Conservation (phyloP, 805 yeast genomes). For the Candida sphagnicola region DNA sequence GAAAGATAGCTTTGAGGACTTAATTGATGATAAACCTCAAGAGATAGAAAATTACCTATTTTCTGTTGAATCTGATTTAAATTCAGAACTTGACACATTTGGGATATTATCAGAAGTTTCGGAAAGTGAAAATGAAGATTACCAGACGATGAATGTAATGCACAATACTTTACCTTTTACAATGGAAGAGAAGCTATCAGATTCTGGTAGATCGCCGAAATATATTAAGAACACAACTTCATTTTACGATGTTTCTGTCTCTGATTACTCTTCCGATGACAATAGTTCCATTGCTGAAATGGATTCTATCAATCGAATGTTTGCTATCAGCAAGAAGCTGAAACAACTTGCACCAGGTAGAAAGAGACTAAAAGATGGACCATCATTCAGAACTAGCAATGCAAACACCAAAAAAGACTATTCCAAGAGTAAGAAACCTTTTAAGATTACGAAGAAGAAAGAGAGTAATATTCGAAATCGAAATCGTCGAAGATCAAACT, state of each 20-base stretch:
- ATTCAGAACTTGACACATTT: not conserved
- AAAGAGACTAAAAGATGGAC: too few species aligned
- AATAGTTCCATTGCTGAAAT: constrained; percentile 13
- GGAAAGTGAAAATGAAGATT: not conserved
- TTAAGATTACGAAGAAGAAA: not conserved
- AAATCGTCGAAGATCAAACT: not conserved
- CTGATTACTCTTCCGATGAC: constrained; percentile 3
- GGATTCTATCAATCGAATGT: constrained; percentile 16
- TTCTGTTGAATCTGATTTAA: not conserved
- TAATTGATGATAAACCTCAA: constrained; percentile 17
- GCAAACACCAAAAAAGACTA: too few species aligned
- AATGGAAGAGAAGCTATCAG: not conserved
- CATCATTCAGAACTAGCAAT: too few species aligned
- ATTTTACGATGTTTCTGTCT: too few species aligned
- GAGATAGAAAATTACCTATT: not conserved
- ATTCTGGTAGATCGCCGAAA: not conserved
- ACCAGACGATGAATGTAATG: not conserved
- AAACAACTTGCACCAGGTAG: too few species aligned
- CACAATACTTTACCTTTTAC: not conserved
- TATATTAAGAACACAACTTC: too few species aligned
- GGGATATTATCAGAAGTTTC: constrained; percentile 2
- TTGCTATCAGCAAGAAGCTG: constrained; percentile 4
- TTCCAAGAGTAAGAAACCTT: too few species aligned
- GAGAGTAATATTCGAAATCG: not conserved
- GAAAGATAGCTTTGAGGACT: constrained; percentile 9